Evolutionary conservation across 495 filamentous ascomycete genomes (phyloP).

Genomic region (Cudoniella acicularis): DNA sequence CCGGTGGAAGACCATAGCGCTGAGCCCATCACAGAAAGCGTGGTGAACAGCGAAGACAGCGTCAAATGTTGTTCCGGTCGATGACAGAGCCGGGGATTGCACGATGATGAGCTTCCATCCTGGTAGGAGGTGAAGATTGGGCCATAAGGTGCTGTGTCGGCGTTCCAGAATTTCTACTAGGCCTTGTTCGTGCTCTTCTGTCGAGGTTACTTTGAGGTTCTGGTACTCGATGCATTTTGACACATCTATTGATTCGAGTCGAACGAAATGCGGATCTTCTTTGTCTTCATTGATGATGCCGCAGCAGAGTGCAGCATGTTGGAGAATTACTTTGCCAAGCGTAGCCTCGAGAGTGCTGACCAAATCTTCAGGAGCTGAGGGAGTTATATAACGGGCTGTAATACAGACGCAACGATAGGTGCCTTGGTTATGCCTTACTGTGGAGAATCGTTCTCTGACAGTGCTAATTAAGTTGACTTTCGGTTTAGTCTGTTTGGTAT

Average conservation of each 20-base stretch:
- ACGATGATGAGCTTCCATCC: conserved; percentile 28
- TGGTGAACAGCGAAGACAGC: conserved; percentile 28
- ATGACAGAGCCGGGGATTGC: background rate
- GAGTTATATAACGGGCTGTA: conserved; percentile 11
- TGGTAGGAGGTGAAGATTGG: conserved; percentile 17
- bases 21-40: conserved; percentile 26
- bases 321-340: conserved; percentile 17
- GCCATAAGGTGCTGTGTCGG: conserved; percentile 16
- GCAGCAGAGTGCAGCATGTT: conserved; percentile 20
- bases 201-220: background rate
- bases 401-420: conserved; percentile 14
- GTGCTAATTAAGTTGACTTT: no score
- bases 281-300: conserved; percentile 23
- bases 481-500: background rate
- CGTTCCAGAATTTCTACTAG: conserved; percentile 8
- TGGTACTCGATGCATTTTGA: conserved; percentile 16
- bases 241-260: conserved; percentile 22
- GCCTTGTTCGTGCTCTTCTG: conserved; percentile 6
- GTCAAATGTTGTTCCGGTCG: conserved; percentile 10
- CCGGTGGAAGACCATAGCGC: conserved; percentile 28
- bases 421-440: conserved; percentile 10
- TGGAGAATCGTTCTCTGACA: conserved; percentile 18
- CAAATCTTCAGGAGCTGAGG: background rate
- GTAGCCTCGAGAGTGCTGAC: conserved; percentile 5
- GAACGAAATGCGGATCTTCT: conserved; percentile 15